Conservation (phyloP, 2,329 filamentous ascomycete genomes). For the Stachybotrys chlorohalonatus region DNA sequence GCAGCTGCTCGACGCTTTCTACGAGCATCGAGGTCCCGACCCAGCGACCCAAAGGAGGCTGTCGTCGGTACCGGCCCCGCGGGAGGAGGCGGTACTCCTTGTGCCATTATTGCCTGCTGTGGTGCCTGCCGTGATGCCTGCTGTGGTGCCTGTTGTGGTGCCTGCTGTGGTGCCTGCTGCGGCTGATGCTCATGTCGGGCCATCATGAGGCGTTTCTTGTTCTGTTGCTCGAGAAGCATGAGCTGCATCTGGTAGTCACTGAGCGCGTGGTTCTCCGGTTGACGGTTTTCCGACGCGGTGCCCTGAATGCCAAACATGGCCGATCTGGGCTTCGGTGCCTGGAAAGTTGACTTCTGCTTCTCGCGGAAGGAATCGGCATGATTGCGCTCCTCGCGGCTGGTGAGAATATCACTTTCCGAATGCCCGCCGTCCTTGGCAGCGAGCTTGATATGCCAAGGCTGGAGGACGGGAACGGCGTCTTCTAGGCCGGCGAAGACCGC, state of each 20-base stretch:
- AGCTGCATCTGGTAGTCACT: slow-evolving; percentile 87
- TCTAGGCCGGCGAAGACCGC: slow-evolving; percentile 46
- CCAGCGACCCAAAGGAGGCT: no score
- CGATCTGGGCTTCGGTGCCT: background rate
- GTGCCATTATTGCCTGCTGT: background rate
- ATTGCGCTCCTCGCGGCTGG: slow-evolving; percentile 28
- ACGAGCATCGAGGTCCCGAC: no score
- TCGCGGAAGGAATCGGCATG: slow-evolving; percentile 19
- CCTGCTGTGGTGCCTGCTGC: background rate
- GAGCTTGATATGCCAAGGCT: slow-evolving; percentile 48
- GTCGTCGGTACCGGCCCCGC: no score
- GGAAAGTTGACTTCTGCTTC: slow-evolving; percentile 10
- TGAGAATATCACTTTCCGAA: slow-evolving; percentile 18
- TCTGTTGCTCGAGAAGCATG: slow-evolving; percentile 80
- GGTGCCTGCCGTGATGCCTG: background rate
- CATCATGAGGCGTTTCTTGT: slow-evolving; percentile 57
- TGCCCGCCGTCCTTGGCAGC: slow-evolving; percentile 14
- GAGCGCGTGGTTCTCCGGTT: slow-evolving; percentile 47
- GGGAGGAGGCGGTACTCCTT: background rate
- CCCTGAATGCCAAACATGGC: slow-evolving; percentile 5
- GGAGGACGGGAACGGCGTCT: slow-evolving; percentile 44
- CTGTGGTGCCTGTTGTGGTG: background rate
- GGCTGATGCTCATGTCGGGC: background rate
- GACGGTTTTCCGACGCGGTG: background rate
- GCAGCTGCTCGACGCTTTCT: no score